Base-by-base conservation (phyloP, 2,329 filamentous ascomycete genomes). In the Venturiaceae sp. region DNA sequence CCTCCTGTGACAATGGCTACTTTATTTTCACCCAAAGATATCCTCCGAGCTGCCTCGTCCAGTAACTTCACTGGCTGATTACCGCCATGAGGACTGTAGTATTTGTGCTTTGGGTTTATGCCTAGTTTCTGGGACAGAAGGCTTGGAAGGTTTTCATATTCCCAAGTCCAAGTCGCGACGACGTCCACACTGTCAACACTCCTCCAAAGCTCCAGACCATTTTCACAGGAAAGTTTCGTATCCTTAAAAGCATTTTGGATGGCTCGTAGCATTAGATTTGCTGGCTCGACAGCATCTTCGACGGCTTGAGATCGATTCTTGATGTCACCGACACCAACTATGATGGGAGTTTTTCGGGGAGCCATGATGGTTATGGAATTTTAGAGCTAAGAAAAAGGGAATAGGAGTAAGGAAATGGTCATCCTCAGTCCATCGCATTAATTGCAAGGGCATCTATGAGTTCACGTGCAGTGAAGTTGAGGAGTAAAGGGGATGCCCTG, bases 151-250 rank as follows among this genome's bases (percentile, higher is more conserved):
- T 87, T 79, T 1, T 74, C 69, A 65, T 87, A 87, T 0, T 80
- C 78, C 84, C 84, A 86, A 0, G 84, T 85, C 84, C 84, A 87
- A 0, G 81, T 82, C 41, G 75, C 76, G 9, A 86, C 83, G 3
- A 85, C 77, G 46, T 79, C 74, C 50, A 87, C 73, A 62, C 79
- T 82, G 65, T 86, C 83, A 56, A 85, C 78, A 0, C 69, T 68
- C 0, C 71, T 64, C 60, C 74, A 74, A 0, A 85, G 65, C 0
- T 70, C 64, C 11, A 63, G 62, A 5, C 64, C 55, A 2, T 66
- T 59, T 1, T 65, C 39, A 1, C 66, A 64, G 13, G 66, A 64
- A 8, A 75, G 63, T 1, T 66, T 68, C 0, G 78, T 77, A 63
- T 87, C 83, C 39, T 72, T 58, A 3, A 85, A 65, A 1, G 83